phyloP scores from a whole-genome alignment of 495 filamentous ascomycete genomes.

The Elasticomyces elasticus region DNA sequence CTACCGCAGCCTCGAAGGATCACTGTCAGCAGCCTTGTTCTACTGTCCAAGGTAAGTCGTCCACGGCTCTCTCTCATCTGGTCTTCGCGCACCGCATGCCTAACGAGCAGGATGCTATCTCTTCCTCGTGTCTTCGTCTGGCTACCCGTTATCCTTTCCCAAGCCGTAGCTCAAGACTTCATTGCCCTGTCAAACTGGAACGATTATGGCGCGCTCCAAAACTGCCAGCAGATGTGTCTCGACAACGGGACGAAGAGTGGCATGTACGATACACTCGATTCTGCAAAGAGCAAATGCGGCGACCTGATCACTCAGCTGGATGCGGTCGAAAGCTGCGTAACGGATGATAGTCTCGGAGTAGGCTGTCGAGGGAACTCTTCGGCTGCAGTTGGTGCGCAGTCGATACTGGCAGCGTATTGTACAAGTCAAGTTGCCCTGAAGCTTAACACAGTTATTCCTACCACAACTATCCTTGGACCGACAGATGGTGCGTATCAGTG shows the following conservation, averaged over 20 bases:
- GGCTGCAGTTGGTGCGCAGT: background rate
- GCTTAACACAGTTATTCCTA: background rate
- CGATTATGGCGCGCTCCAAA: background rate
- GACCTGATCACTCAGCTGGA: background rate
- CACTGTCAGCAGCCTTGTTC: conserved; percentile 1
- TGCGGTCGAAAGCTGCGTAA: background rate
- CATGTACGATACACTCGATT: background rate
- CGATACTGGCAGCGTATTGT: background rate
- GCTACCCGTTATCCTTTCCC: background rate
- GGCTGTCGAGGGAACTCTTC: background rate
- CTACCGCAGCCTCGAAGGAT: background rate
- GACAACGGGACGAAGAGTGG: background rate
- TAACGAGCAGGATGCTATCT: background rate
- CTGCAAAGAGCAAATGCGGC: background rate
- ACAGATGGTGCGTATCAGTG: background rate
- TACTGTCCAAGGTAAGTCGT: background rate
- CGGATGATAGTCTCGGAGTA: background rate
- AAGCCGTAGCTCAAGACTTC: background rate
- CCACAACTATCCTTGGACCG: background rate
- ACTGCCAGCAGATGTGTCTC: background rate
- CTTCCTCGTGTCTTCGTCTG: background rate
- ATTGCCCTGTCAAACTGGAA: background rate
- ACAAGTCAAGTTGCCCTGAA: background rate
- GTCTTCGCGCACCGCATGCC: background rate
- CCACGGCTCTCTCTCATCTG: background rate